Evolutionary conservation across 2,329 filamentous ascomycete species (phyloP).

Genomic region (Colletotrichum tanaceti): DNA sequence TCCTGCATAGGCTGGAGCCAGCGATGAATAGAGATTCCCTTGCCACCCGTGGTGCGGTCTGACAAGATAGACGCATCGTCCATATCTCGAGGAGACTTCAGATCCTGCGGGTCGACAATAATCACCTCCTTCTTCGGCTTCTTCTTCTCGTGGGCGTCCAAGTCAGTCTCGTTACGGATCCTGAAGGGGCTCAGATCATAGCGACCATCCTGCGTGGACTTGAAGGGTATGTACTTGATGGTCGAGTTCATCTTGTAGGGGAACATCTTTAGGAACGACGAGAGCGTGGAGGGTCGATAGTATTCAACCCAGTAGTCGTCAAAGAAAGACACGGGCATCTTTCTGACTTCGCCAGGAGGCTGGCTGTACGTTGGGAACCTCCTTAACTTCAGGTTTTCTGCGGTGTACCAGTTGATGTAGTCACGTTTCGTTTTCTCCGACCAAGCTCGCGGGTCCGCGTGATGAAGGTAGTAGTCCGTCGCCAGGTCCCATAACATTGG

Average conservation of each 20-base stretch:
- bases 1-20: constrained; percentile 66
- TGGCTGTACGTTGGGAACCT: constrained; percentile 66
- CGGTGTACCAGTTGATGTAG: constrained; percentile 92
- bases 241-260: constrained; percentile 93
- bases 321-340: constrained; percentile 69
- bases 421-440: constrained; percentile 70
- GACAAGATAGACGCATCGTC: constrained; percentile 28
- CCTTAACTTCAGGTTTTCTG: constrained; percentile 74
- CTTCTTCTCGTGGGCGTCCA: constrained; percentile 70
- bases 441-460: constrained; percentile 83
- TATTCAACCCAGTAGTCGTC: constrained; percentile 99
- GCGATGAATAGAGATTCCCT: constrained; percentile 67
- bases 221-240: constrained; percentile 82
- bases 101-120: constrained; percentile 71
- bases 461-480: constrained; percentile 96
- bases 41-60: constrained; percentile 32
- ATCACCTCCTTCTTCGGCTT: constrained; percentile 75
- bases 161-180: constrained; percentile 74
- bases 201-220: constrained; percentile 75
- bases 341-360: constrained; percentile 53
- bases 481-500: constrained; percentile 97
- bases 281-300: constrained; percentile 88
- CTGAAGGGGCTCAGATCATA: constrained; percentile 92
- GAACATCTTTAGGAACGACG: constrained; percentile 92
- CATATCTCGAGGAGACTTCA: constrained; percentile 48